These are phyloP conservation scores for Barnettozyma pratensis DNA, from an alignment of 805 yeast species.

Conservation along the genomic window DNA sequence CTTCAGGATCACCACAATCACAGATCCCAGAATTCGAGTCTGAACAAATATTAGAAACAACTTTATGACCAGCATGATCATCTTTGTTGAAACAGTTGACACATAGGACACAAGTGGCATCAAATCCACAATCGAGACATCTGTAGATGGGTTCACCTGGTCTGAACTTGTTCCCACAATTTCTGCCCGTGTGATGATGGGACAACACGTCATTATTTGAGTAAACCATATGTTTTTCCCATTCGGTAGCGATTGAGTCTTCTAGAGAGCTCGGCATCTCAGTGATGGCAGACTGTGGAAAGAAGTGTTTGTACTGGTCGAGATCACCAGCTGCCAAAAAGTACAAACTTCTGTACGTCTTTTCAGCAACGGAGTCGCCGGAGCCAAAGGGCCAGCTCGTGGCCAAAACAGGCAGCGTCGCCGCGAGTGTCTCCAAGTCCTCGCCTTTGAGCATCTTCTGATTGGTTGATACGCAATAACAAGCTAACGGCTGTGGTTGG, in stretches of 20 bases:
- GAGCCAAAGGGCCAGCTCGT: neutral
- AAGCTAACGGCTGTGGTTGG: neutral
- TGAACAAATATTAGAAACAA: slow-evolving; percentile 36
- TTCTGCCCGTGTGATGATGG: slow-evolving; percentile 46
- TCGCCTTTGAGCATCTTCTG: neutral
- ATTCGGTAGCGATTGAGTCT: neutral
- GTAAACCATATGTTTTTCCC: slow-evolving; percentile 1
- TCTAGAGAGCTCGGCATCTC: neutral
- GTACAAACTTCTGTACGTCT: slow-evolving; percentile 4
- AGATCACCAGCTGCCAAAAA: neutral
- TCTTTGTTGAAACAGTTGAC: slow-evolving; percentile 63
- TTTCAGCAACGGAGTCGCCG: neutral
- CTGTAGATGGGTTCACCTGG: slow-evolving; percentile 64
- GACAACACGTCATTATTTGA: neutral
- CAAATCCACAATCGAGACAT: slow-evolving; percentile 73
- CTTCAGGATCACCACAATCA: slow-evolving; percentile 89
- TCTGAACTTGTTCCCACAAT: slow-evolving; percentile 62
- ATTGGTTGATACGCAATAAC: neutral
- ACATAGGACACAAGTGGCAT: slow-evolving; percentile 75
- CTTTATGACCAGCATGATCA: slow-evolving; percentile 66
- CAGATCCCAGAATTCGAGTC: slow-evolving; percentile 33
- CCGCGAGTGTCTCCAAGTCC: neutral
- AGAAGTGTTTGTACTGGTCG: slow-evolving; percentile 1
- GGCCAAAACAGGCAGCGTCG: neutral
- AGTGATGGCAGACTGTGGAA: slow-evolving; percentile 1